Evolutionary conservation across 2,329 filamentous ascomycete genomes (phyloP).

Genomic region (Juglanconis sp.): DNA sequence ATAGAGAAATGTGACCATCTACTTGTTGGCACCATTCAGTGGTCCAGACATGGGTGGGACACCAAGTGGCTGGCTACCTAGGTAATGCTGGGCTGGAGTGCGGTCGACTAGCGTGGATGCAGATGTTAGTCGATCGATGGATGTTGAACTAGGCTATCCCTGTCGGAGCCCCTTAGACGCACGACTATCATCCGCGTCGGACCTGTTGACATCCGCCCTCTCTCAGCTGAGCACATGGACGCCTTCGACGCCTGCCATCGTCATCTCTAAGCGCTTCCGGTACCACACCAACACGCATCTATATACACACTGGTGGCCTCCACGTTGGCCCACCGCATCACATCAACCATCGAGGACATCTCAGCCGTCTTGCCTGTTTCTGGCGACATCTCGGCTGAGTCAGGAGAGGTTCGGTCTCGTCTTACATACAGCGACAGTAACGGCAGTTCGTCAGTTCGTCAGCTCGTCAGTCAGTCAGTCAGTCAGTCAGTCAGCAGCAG

Average conservation of each 20-base stretch:
- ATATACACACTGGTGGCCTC: neutral
- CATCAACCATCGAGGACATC: neutral
- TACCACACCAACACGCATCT: neutral
- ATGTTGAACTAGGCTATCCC: neutral
- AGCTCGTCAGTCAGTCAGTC: neutral
- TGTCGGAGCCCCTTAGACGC: neutral
- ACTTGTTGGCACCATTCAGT: too few relatives aligned
- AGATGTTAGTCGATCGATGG: neutral
- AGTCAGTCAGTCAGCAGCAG: neutral
- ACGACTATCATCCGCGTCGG: neutral
- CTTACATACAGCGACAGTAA: too few relatives aligned
- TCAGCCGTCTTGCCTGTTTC: neutral
- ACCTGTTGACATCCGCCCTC: neutral
- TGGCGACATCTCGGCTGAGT: conserved; percentile 11
- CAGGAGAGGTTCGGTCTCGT: conserved; percentile 9
- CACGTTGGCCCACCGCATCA: neutral
- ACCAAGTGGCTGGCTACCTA: too few relatives aligned
- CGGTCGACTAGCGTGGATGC: too few relatives aligned
- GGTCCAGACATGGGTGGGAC: too few relatives aligned
- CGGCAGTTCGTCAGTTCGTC: neutral
- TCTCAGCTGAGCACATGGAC: neutral
- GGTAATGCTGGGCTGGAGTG: neutral
- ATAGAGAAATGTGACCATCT: too few relatives aligned
- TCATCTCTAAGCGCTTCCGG: neutral
- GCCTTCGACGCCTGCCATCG: neutral